Percentiles rank a stretch among this genome's conserved stretches.
phyloP scores from a whole-genome alignment of 1,284 basidiomycete species.

The Fomitopsis betulina region DNA sequence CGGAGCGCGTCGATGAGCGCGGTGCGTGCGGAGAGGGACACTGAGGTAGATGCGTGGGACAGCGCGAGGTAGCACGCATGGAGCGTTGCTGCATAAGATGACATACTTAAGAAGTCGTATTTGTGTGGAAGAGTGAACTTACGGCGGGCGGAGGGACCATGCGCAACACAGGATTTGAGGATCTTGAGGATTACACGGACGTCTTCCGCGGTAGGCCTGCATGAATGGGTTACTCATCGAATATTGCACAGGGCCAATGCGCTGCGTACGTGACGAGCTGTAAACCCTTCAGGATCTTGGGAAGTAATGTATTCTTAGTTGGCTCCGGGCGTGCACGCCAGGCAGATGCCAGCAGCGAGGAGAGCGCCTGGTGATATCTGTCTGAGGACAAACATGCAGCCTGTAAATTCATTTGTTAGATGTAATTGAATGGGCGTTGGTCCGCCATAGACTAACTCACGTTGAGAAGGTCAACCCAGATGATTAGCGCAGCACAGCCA shows the following conservation, averaged over 20 bases:
- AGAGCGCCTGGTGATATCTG: constrained; percentile 11
- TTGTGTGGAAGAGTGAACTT: neutral
- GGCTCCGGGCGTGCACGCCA: constrained; percentile 12
- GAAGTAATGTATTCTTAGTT: constrained; percentile 5
- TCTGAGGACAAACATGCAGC: constrained; percentile 10
- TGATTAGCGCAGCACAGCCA: constrained; percentile 42
- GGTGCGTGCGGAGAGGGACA: constrained; percentile 18
- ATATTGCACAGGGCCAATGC: no score
- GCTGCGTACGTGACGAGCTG: constrained; percentile 9
- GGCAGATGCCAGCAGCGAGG: constrained; percentile 7
- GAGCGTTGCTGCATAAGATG: constrained; percentile 15
- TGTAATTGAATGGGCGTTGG: neutral
- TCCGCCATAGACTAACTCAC: constrained; percentile 12
- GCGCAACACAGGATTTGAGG: constrained; percentile 22
- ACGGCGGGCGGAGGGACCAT: neutral
- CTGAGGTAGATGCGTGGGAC: constrained; percentile 26
- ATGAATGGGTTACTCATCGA: neutral
- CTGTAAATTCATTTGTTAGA: constrained; percentile 1
- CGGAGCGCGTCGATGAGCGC: constrained; percentile 47
- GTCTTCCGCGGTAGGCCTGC: constrained; percentile 27
- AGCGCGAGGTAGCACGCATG: constrained; percentile 46
- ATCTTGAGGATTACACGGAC: constrained; percentile 37
- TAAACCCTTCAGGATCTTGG: constrained; percentile 10
- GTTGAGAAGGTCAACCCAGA: constrained; percentile 22
- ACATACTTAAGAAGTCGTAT: neutral